Base-by-base conservation (phyloP, 805 yeast species). In the Cyberlindnera japonica region DNA sequence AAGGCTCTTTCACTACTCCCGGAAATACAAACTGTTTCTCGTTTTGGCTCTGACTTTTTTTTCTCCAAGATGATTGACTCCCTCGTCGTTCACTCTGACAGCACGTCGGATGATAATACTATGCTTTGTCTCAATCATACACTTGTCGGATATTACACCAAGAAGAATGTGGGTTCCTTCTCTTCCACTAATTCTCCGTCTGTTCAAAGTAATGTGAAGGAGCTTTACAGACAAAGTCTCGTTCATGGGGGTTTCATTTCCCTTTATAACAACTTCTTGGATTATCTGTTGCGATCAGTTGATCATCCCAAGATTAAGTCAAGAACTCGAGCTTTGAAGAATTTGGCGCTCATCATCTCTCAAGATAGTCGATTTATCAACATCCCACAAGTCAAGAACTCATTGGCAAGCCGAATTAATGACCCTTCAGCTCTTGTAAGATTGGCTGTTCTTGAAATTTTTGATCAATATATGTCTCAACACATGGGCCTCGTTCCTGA, bases 381-480 rank as follows among this genome's bases (percentile, higher is more conserved):
- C 1, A 62, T 72, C 3, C 71, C 78, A 1, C 62, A 63, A 9
- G 72, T 87, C 6, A 79, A 71, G 47, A 61, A 61, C 2, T 68
- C 83, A 0, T 65, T 88, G 3, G 63, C 76, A 1, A 64, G 59
- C 9, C 63, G 78, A 33, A 61, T 88, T 27, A 60, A 55, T 5
- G 91, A 83, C 45, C 54, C 72, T 0, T 83, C 88, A 3, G 78
- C 95, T 0, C 71, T 81, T 28, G 91, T 87, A 0, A 71, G 88
- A 43, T 89, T 83, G 51, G 86, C 95, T 0, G 81, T 81, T 3
- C 63, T 88, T 21, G 93, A 85, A 31, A 66, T 88, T 28, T 60
- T 88, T 19, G 70, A 72, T 10, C 69, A 66, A 37, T 75, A 71
- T 40, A 54, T 80, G 28, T 51, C 62, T 3, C 49, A 64, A 2